Percentiles rank a stretch among this genome's conserved stretches.
phyloP scores from a whole-genome alignment of 805 yeast species.

The Metschnikowia cerradonensis region DNA sequence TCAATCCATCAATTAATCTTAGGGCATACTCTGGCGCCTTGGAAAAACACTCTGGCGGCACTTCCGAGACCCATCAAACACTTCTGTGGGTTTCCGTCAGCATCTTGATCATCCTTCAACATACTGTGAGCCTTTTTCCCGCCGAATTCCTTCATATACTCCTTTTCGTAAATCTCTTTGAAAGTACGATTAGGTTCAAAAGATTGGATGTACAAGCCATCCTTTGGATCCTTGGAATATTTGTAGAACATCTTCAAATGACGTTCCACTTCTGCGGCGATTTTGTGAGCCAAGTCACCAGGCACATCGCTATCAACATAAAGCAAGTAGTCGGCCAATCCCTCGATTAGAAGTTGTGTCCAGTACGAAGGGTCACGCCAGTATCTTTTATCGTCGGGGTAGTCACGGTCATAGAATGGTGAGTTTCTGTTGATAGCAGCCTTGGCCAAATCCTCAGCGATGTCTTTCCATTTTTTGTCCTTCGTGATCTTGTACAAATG shows the following conservation, averaged over 20 bases:
- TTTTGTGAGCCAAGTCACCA: conserved; percentile 32
- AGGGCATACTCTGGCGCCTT: conserved; percentile 51
- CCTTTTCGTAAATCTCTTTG: conserved; percentile 42
- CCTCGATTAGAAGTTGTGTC: conserved; percentile 61
- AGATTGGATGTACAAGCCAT: conserved; percentile 56
- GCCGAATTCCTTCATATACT: conserved; percentile 52
- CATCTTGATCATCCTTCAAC: conserved; percentile 49
- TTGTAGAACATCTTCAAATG: conserved; percentile 56
- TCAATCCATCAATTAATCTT: conserved; percentile 2
- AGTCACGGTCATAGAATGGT: conserved; percentile 62
- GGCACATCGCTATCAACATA: conserved; percentile 43
- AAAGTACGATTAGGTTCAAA: conserved; percentile 57
- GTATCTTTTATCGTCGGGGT: conserved; percentile 49
- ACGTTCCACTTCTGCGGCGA: conserved; percentile 44
- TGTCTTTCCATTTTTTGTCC: conserved; percentile 78
- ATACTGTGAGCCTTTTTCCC: conserved; percentile 49
- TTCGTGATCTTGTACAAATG: conserved; percentile 93
- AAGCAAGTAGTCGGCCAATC: conserved; percentile 60
- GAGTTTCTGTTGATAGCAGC: conserved; percentile 57
- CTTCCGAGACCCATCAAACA: conserved; percentile 60
- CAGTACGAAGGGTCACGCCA: conserved; percentile 65
- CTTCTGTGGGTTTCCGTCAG: conserved; percentile 37
- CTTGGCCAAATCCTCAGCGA: conserved; percentile 46
- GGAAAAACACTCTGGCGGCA: conserved; percentile 68
- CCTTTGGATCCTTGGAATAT: conserved; percentile 52